Evolutionary conservation across 2,329 filamentous ascomycete genomes (phyloP), one percentile per base, ranked within the genome.

Genomic region (Diaporthe citriasiana): DNA sequence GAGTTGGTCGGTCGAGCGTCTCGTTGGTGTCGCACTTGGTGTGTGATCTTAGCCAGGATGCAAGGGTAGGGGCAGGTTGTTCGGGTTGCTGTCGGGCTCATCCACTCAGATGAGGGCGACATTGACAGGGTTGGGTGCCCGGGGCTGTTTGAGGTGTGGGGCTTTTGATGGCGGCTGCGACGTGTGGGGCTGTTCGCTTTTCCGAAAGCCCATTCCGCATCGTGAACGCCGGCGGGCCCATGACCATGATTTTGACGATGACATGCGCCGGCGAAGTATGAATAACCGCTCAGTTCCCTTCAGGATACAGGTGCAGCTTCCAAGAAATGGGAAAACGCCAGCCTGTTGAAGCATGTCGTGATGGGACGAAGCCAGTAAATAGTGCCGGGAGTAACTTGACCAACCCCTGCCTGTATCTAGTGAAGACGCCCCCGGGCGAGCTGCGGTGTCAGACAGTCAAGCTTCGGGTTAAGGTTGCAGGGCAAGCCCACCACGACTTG

Each of bases 11-110:
- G n/a, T 53, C 63, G n/a, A n/a, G n/a, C n/a, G 63, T 68, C 63
- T 68, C 63, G 33, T 17, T 45, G 51, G n/a, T 74, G 73, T 72
- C 50, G 65, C 73, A 74, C 59, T 72, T 74, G 42, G 38, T 74
- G 73, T 72, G 25, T 74, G 73, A 74, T 74, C 69, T 74, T 22
- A 27, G 59, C 59, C 50, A 35, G 59, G 63, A 53, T 68, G 63
- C 59, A 33, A 7, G 53, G 55, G 72, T 71, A 33, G 25, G 38
- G 33, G n/a, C n/a, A 30, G 51, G 66, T 9, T 40, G 19, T 15
- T 4, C 10, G 30, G 53, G 53, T 15, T 35, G 27, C 27, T 35
- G 33, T 12, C 57, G 15, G 38, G 40, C 12, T 47, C 35, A 38
- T 19, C 56, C 56, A 27, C 56, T 40, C 35, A 60, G 56, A 12